These are phyloP conservation scores for Paulownia fortunei DNA, from an alignment of 257 asterid species.

Conservation along the genomic window DNA sequence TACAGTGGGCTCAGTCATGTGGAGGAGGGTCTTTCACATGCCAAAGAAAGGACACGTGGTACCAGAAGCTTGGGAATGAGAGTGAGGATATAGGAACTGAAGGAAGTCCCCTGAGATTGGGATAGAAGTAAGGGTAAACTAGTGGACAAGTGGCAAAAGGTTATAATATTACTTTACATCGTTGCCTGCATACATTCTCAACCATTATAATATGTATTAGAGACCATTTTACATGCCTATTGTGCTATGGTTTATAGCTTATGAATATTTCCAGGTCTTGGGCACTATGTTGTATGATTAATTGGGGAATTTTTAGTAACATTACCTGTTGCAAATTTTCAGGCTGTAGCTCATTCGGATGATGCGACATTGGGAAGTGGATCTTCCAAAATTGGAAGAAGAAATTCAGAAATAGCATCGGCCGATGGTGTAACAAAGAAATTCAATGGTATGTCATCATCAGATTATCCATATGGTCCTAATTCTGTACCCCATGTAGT, in stretches of 20 bases:
- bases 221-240: background rate
- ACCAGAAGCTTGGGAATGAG: no score
- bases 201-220: background rate
- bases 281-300: background rate
- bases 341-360: slow-evolving; percentile 38
- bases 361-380: slow-evolving; percentile 34
- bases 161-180: background rate
- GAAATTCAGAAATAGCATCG: slow-evolving; percentile 19
- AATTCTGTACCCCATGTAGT: slow-evolving; percentile 18
- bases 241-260: background rate
- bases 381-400: slow-evolving; percentile 17
- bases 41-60: no score
- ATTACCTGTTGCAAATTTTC: slow-evolving; percentile 8
- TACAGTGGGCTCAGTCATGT: no score
- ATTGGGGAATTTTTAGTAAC: background rate
- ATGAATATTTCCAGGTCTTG: background rate
- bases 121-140: background rate
- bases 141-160: background rate
- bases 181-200: background rate
- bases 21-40: no score
- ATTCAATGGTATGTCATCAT: background rate
- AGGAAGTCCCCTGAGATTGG: no score
- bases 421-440: slow-evolving; percentile 39
- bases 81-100: no score
- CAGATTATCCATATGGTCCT: slow-evolving; percentile 15